A percentile compares a stretch with the other conserved stretches of the same genome.
These are phyloP conservation scores for Firmiana major DNA, from an alignment of 345 rosid genomes.

Conservation along the genomic window DNA sequence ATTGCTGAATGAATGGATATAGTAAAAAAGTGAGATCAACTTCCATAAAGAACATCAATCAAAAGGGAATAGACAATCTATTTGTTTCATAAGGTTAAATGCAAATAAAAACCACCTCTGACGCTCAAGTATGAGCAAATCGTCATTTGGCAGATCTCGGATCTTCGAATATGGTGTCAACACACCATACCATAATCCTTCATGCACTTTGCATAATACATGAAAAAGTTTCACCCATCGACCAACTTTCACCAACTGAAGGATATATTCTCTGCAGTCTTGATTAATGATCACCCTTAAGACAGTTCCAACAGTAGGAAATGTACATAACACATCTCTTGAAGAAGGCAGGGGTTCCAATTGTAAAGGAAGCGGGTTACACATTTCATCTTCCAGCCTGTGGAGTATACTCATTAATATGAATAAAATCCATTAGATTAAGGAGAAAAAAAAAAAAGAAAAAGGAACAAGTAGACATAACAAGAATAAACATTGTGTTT, in stretches of 20 bases:
- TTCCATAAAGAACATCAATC: constrained; percentile 11
- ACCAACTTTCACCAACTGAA: constrained; percentile 44
- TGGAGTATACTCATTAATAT: constrained; percentile 11
- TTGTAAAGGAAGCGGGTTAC: constrained; percentile 43
- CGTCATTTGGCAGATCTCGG: constrained; percentile 35
- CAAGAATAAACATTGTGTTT: neutral
- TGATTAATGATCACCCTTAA: constrained; percentile 48
- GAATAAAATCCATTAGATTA: neutral
- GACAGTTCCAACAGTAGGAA: constrained; percentile 78
- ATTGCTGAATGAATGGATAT: constrained; percentile 32
- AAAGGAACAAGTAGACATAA: neutral
- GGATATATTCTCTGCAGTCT: constrained; percentile 27
- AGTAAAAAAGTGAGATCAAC: neutral
- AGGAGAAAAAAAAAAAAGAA: neutral
- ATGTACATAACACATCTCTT: constrained; percentile 49
- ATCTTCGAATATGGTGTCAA: constrained; percentile 45
- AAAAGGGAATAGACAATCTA: neutral
- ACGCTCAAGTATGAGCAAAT: constrained; percentile 31
- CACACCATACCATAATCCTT: constrained; percentile 65
- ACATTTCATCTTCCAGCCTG: constrained; percentile 55
- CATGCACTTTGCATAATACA: constrained; percentile 50
- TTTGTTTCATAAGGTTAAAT: neutral
- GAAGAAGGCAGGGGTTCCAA: constrained; percentile 47
- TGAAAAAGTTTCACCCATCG: constrained; percentile 60
- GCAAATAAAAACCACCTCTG: constrained; percentile 40